Base-by-base conservation (phyloP, 2,329 filamentous ascomycete species). In the Eutypella sp. region DNA sequence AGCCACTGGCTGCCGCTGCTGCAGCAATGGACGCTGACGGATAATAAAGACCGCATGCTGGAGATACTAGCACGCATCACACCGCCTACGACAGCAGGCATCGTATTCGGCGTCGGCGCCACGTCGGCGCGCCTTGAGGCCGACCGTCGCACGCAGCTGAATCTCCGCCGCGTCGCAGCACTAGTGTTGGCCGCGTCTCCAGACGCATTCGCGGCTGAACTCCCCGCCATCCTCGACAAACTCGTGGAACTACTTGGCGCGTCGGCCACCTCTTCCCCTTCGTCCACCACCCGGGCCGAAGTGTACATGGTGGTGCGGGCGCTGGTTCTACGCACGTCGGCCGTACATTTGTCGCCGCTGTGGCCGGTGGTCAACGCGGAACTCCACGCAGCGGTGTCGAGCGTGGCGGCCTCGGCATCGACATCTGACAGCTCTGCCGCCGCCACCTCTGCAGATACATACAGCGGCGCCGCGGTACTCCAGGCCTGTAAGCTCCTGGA, bases 31-130 rank as follows among this genome's bases (percentile, higher is more conserved):
- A 78, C 82, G 3, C 70, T 91, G 13, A 81, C 81, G 15, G 93
- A 99, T 65, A 96, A 39, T 19, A 39, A 95, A 67, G 91, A 96
- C 45, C 82, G 87, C 40, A 78, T 99, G 68, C 73, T 84, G 0
- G 93, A 99, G 50, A 72, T 96, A 4, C 68, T 97, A 8, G 75
- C 79, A 31, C 85, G 89, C 18, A 79, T 99, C 50, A 84, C 84
- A 5, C 80, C 91, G 4, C 93, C 93, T 5, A 89, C 91, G 1
- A 92, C 91, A 13, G 93, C 95, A 0, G 93, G 93, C 8, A 95
- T 99, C 56, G 92, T 99, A 63, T 99, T 99, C 60, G 93, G 93
- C n/a, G 93, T 99, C 1, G 95, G 95, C 10, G 93, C 93, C 6
- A 90, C 89, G 19, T 95, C 91, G 37, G 93, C 93, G 29, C 79